These are phyloP conservation scores for Angomonas desouzai DNA, from an alignment of 208 protist genomes.

Conservation along the genomic window DNA sequence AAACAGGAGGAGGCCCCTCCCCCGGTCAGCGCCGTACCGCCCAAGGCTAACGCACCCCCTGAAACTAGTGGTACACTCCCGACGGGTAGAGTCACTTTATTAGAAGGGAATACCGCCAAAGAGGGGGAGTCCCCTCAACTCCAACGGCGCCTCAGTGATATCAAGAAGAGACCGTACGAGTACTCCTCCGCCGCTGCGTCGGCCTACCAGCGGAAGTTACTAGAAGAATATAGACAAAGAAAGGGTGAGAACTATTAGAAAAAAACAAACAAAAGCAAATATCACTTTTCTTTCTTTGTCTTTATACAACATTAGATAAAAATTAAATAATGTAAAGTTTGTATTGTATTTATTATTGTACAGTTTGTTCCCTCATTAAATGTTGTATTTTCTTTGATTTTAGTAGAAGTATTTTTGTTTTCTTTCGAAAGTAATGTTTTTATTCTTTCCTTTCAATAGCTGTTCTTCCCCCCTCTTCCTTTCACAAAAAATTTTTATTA, in stretches of 20 bases:
- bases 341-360: slow-evolving; percentile 10
- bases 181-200: slow-evolving; percentile 71
- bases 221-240: slow-evolving; percentile 64
- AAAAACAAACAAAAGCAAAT: not conserved
- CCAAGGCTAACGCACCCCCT: too few relatives aligned
- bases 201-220: slow-evolving; percentile 77
- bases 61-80: slow-evolving; percentile 3
- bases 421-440: too few relatives aligned
- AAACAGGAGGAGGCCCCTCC: not conserved
- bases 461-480: too few relatives aligned
- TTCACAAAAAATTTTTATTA: too few relatives aligned
- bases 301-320: slow-evolving; percentile 2
- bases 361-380: slow-evolving; percentile 7
- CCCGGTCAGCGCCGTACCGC: too few relatives aligned
- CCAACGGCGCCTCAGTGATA: slow-evolving; percentile 16
- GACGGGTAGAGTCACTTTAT: not conserved
- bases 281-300: slow-evolving; percentile 1
- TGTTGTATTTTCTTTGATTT: slow-evolving; percentile 6
- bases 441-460: too few relatives aligned
- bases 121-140: not conserved
- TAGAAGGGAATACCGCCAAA: not conserved
- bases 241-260: slow-evolving; percentile 15
- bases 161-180: slow-evolving; percentile 45
- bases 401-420: too few relatives aligned
- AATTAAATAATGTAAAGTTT: slow-evolving; percentile 7